phyloP scores from a whole-genome alignment of 208 protist genomes.

The Acanthamoeba triangularis region DNA sequence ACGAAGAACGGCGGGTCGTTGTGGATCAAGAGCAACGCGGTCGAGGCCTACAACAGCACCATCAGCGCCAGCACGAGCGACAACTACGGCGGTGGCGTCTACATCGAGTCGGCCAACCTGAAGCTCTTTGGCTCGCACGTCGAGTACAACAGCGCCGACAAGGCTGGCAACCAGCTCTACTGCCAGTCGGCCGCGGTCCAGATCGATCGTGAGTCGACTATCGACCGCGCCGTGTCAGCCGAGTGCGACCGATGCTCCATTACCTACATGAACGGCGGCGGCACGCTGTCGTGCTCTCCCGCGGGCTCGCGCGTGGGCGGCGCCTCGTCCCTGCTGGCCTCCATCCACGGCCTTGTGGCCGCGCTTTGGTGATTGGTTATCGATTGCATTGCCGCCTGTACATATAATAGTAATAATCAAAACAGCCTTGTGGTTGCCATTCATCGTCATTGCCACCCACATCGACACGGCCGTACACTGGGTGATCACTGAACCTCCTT shows the following conservation, averaged over 20 bases:
- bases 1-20: conserved; percentile 4
- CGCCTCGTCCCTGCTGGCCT: background rate
- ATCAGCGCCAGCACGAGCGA: background rate
- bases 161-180: conserved; percentile 1
- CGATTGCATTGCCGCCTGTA: background rate
- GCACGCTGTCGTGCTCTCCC: background rate
- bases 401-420: no score
- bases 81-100: conserved; percentile 5
- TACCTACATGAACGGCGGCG: conserved; percentile 16
- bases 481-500: conserved; percentile 19
- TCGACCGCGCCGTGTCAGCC: background rate
- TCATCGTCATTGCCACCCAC: no score
- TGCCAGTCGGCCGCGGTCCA: conserved; percentile 22
- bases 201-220: background rate
- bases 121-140: conserved; percentile 6
- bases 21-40: background rate
- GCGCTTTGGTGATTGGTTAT: background rate
- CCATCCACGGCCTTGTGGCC: background rate
- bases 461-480: no score
- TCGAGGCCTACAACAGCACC: conserved; percentile 26
- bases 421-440: no score
- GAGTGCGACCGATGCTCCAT: conserved; percentile 17
- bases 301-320: background rate
- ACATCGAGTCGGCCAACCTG: conserved; percentile 35
- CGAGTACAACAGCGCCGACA: background rate